Percentiles rank a stretch among this genome's conserved stretches.
Evolutionary conservation across 257 asterid genomes (phyloP).

Genomic region (Solanum rostratum): DNA sequence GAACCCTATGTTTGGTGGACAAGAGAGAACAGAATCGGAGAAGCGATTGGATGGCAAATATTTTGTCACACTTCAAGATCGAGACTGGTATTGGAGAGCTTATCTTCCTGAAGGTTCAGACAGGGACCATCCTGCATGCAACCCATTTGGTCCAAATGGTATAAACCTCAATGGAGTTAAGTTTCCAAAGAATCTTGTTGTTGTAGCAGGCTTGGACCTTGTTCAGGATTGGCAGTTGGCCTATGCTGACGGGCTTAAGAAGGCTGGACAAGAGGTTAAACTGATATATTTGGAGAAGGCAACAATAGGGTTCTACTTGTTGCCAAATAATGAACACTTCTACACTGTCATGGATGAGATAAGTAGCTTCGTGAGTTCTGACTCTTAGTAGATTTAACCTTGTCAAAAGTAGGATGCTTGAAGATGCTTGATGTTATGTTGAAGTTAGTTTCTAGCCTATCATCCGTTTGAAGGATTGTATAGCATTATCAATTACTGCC

Average conservation of each 20-base stretch:
- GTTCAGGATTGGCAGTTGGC: slow-evolving; percentile 78
- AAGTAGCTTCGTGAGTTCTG: slow-evolving; percentile 8
- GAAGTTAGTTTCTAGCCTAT: neutral
- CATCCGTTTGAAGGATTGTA: neutral
- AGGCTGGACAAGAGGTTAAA: slow-evolving; percentile 39
- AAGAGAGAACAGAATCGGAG: slow-evolving; percentile 66
- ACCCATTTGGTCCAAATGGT: slow-evolving; percentile 57
- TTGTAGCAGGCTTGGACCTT: slow-evolving; percentile 83
- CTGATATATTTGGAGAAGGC: slow-evolving; percentile 56
- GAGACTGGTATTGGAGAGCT: slow-evolving; percentile 93
- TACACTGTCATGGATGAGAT: slow-evolving; percentile 62
- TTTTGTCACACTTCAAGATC: slow-evolving; percentile 56
- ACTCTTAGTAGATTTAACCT: neutral
- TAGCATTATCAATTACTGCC: neutral
- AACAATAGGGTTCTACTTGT: slow-evolving; percentile 77
- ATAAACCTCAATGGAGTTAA: slow-evolving; percentile 25
- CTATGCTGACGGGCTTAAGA: slow-evolving; percentile 51
- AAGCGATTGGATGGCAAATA: slow-evolving; percentile 51
- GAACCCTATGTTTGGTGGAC: slow-evolving; percentile 73
- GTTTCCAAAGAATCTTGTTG: slow-evolving; percentile 60
- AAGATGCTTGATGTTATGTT: neutral
- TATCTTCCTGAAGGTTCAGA: slow-evolving; percentile 69
- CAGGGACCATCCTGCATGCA: slow-evolving; percentile 84
- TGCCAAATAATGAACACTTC: slow-evolving; percentile 73
- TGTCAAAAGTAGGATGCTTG: neutral